A percentile compares a stretch with the other conserved stretches of the same genome.
These are phyloP conservation scores for Yamadazyma scolyti DNA, from an alignment of 805 yeast species.

Conservation along the genomic window DNA sequence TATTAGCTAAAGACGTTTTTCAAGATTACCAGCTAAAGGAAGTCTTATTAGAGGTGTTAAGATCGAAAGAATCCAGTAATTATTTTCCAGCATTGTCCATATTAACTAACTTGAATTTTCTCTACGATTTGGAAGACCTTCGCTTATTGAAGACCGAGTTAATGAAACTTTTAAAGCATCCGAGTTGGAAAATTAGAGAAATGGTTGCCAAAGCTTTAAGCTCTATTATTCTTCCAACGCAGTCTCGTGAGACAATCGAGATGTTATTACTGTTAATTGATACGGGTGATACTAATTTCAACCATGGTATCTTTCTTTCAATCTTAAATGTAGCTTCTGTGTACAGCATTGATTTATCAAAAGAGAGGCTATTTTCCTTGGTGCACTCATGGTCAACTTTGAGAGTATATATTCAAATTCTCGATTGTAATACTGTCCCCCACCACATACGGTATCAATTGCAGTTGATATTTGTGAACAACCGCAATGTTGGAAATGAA, in stretches of 20 bases:
- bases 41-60: slow-evolving; percentile 37
- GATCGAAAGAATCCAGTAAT: slow-evolving; percentile 47
- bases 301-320: slow-evolving; percentile 61
- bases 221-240: slow-evolving; percentile 14
- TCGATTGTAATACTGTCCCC: slow-evolving; percentile 5
- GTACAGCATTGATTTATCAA: too few relatives aligned
- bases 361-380: too few relatives aligned
- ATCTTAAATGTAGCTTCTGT: slow-evolving; percentile 17
- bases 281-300: slow-evolving; percentile 8
- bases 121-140: slow-evolving; percentile 47
- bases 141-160: slow-evolving; percentile 50
- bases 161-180: slow-evolving; percentile 44
- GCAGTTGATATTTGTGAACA: slow-evolving; percentile 31
- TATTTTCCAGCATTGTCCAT: slow-evolving; percentile 75
- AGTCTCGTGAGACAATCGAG: slow-evolving; percentile 19
- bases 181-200: slow-evolving; percentile 82
- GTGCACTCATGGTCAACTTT: slow-evolving; percentile 32
- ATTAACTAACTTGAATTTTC: slow-evolving; percentile 62
- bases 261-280: slow-evolving; percentile 38
- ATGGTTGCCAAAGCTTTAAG: slow-evolving; percentile 73
- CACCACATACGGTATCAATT: slow-evolving; percentile 16
- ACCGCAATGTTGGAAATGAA: slow-evolving; percentile 14
- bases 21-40: slow-evolving; percentile 54
- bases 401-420: slow-evolving; percentile 25
- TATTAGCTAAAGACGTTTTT: slow-evolving; percentile 69